Conservation (phyloP, 805 yeast genomes). For the Sugiyamaella lignohabitans region DNA sequence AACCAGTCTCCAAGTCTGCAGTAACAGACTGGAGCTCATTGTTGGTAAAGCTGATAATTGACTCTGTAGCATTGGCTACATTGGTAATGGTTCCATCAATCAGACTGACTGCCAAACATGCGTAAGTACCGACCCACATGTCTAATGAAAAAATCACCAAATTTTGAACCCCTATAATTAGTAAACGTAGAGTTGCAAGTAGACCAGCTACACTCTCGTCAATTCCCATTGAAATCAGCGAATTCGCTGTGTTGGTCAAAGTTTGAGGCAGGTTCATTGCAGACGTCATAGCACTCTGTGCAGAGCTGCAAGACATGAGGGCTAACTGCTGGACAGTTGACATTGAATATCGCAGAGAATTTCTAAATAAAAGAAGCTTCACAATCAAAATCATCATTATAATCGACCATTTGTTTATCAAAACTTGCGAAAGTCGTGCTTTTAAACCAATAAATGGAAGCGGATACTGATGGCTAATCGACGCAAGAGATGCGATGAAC, state of each 20-base stretch:
- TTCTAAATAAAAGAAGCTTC: constrained; percentile 54
- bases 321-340: constrained; percentile 36
- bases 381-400: constrained; percentile 43
- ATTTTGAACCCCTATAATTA: constrained; percentile 52
- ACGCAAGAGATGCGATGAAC: too few species aligned
- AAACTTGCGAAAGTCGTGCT: constrained; percentile 32
- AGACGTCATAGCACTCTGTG: constrained; percentile 36
- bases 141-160: constrained; percentile 61
- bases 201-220: constrained; percentile 45
- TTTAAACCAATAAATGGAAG: constrained; percentile 18
- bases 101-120: constrained; percentile 71
- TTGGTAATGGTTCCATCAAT: constrained; percentile 65
- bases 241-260: constrained; percentile 49
- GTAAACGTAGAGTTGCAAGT: constrained; percentile 37
- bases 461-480: neutral
- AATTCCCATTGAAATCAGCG: constrained; percentile 42
- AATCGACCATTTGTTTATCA: constrained; percentile 57
- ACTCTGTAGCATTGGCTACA: constrained; percentile 67
- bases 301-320: constrained; percentile 40
- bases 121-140: constrained; percentile 76
- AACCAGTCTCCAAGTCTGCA: constrained; percentile 57
- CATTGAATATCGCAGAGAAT: constrained; percentile 41
- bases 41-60: constrained; percentile 55
- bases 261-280: constrained; percentile 49
- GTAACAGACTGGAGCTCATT: constrained; percentile 49